Evolutionary conservation across 257 asterid genomes (phyloP).

Genomic region (Forsythia suspensa): DNA sequence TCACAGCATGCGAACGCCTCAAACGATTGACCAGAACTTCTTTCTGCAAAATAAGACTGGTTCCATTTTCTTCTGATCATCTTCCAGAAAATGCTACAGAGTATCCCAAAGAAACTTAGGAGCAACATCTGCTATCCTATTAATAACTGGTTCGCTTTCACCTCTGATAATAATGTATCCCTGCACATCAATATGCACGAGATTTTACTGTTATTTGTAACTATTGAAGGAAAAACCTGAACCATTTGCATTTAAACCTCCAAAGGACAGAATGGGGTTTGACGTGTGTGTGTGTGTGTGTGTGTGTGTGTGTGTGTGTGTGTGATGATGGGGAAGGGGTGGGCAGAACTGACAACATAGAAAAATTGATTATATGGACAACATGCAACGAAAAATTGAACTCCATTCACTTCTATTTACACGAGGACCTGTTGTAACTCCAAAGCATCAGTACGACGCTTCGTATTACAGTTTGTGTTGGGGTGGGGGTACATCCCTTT

Average conservation of each 20-base stretch:
- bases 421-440: too few species aligned
- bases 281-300: too few species aligned
- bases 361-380: not conserved
- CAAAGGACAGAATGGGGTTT: not conserved
- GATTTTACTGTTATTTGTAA: not conserved
- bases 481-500: too few species aligned
- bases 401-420: too few species aligned
- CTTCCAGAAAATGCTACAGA: slow-evolving; percentile 61
- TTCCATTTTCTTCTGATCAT: slow-evolving; percentile 51
- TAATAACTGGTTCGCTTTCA: slow-evolving; percentile 52
- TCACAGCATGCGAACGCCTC: slow-evolving; percentile 15
- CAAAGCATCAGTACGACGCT: too few species aligned
- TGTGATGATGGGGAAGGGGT: too few species aligned
- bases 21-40: slow-evolving; percentile 81
- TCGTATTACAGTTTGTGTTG: too few species aligned
- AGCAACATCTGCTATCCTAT: slow-evolving; percentile 57
- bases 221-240: not conserved
- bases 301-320: too few species aligned
- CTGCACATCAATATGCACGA: slow-evolving; percentile 37
- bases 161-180: slow-evolving; percentile 77
- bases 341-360: too few species aligned
- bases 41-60: slow-evolving; percentile 72
- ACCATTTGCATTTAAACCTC: not conserved
- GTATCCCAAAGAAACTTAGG: slow-evolving; percentile 84
- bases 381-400: too few species aligned